Evolutionary conservation across 441 rosid species (phyloP).

Genomic region (Pelargonium myrrhifolium): DNA sequence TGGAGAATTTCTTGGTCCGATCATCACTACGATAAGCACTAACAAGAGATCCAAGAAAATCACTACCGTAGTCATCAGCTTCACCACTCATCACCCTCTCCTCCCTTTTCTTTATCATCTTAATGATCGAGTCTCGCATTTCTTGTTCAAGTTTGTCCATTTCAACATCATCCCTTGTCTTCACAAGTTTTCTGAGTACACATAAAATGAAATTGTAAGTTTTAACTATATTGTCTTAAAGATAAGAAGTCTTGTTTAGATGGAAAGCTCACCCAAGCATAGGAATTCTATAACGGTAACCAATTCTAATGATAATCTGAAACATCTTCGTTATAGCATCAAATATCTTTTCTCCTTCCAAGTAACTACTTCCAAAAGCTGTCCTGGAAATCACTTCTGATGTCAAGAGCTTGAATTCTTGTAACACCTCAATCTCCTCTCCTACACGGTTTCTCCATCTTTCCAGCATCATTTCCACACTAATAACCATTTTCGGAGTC

Average conservation of each 20-base stretch:
- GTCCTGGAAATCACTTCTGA: slow-evolving; percentile 36
- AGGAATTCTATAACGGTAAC: slow-evolving; percentile 13
- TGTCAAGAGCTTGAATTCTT: slow-evolving; percentile 31
- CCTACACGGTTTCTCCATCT: slow-evolving; percentile 30
- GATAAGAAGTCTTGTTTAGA: too few species aligned
- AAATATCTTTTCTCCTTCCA: slow-evolving; percentile 33
- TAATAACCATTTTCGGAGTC: slow-evolving; percentile 26
- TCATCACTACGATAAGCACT: not conserved
- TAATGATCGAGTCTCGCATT: not conserved
- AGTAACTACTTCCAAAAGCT: slow-evolving; percentile 37
- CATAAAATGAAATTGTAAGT: too few species aligned
- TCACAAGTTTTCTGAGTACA: not conserved
- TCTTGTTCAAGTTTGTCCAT: not conserved
- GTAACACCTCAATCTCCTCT: too few species aligned
- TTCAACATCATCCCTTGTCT: not conserved
- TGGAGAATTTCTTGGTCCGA: not conserved
- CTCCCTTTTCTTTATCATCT: not conserved
- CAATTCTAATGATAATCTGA: slow-evolving; percentile 11
- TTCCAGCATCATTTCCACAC: slow-evolving; percentile 33
- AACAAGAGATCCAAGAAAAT: not conserved
- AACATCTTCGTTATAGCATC: slow-evolving; percentile 24
- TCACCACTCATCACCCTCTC: too few species aligned
- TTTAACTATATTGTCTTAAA: too few species aligned
- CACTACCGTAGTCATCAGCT: too few species aligned
- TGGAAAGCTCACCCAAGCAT: too few species aligned